Evolutionary conservation across 495 filamentous ascomycete species (phyloP).

Genomic region (Endocarpon pusillum): DNA sequence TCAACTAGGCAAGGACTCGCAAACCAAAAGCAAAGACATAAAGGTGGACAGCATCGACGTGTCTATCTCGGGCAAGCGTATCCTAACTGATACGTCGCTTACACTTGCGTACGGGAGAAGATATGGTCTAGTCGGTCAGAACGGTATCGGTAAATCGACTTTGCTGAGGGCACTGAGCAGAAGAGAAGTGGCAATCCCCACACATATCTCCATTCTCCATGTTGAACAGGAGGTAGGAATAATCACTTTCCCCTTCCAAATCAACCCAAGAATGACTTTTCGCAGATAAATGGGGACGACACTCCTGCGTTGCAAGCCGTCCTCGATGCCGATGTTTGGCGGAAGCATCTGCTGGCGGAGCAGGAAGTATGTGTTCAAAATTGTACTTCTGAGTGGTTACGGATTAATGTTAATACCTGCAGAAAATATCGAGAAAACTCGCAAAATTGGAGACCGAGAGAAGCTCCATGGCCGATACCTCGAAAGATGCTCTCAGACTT

Average conservation of each 20-base stretch:
- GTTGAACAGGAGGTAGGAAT: conserved; percentile 82
- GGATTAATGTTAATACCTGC: conserved; percentile 8
- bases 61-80: conserved; percentile 73
- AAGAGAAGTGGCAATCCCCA: conserved; percentile 85
- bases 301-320: conserved; percentile 91
- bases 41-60: conserved; percentile 94
- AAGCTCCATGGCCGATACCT: conserved; percentile 66
- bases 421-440: conserved; percentile 75
- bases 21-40: conserved; percentile 93
- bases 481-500: conserved; percentile 63
- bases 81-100: conserved; percentile 74
- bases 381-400: background rate
- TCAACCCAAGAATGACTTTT: background rate
- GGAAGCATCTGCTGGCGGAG: conserved; percentile 83
- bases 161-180: conserved; percentile 79
- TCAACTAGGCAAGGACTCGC: conserved; percentile 58
- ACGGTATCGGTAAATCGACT: conserved; percentile 98
- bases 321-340: conserved; percentile 95
- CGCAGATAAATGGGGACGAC: conserved; percentile 83
- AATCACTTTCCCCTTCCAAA: no score
- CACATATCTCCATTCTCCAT: conserved; percentile 95
- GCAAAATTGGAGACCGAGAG: conserved; percentile 65
- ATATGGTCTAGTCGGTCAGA: conserved; percentile 95
- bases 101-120: conserved; percentile 86
- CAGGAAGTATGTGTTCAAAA: conserved; percentile 54